These are phyloP conservation scores for Puccinia triticina DNA, from an alignment of 1,284 basidiomycete species.

Conservation along the genomic window DNA sequence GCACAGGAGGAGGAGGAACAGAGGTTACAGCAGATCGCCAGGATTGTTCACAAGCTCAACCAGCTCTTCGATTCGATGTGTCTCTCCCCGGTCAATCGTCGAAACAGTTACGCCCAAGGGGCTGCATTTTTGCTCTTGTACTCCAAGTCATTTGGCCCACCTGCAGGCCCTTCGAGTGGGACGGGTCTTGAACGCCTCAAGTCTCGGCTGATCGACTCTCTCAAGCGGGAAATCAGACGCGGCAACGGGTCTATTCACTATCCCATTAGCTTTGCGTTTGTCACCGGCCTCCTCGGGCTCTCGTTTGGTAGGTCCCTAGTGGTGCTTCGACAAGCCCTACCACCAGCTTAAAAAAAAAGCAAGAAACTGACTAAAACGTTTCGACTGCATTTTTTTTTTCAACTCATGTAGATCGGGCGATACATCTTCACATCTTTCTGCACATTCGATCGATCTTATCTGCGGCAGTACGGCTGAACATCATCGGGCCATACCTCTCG, in stretches of 20 bases:
- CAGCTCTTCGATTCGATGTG: slow-evolving; percentile 79
- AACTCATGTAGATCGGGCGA: slow-evolving; percentile 70
- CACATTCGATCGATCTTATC: slow-evolving; percentile 87
- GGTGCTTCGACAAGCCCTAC: background rate
- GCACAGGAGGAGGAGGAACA: background rate
- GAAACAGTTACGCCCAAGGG: slow-evolving; percentile 89
- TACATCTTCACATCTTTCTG: slow-evolving; percentile 86
- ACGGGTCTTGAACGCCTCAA: slow-evolving; percentile 60
- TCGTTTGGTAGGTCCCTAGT: slow-evolving; percentile 36
- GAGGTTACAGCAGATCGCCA: background rate
- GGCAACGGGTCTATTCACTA: slow-evolving; percentile 64
- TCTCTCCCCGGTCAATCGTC: slow-evolving; percentile 81
- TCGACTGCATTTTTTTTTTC: background rate
- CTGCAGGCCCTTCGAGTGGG: slow-evolving; percentile 60
- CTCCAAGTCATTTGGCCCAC: slow-evolving; percentile 72
- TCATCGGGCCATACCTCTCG: slow-evolving; percentile 86
- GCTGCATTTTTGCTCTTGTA: slow-evolving; percentile 88
- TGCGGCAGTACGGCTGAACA: slow-evolving; percentile 86
- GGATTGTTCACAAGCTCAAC: slow-evolving; percentile 68
- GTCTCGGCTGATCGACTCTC: slow-evolving; percentile 66
- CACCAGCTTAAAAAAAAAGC: background rate
- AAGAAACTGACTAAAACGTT: background rate
- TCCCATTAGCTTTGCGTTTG: slow-evolving; percentile 83
- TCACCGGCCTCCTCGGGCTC: slow-evolving; percentile 65
- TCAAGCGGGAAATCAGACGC: slow-evolving; percentile 69